Base-by-base conservation (phyloP, 2,329 filamentous ascomycete species). In the Paraphaeosphaeria sporulosa region DNA sequence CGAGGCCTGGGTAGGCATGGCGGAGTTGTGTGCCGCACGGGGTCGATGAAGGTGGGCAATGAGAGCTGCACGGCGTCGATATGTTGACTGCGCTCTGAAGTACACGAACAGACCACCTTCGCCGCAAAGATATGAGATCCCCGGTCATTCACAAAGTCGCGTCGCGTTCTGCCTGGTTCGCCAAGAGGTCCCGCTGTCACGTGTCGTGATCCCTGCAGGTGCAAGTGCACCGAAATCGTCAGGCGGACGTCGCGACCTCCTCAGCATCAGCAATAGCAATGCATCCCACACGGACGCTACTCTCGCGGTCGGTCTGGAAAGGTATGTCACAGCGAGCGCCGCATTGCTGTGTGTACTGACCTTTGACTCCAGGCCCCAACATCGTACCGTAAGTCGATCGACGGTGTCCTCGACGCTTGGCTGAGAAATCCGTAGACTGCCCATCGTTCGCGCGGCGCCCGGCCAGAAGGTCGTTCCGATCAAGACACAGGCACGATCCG, bases 251-350 rank as follows among this genome's bases (percentile, higher is more conserved):
- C 71, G 72, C 64, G 63, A 64, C 65, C 59, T 64, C 61, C 63
- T 64, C 56, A 55, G 64, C 60, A 65, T 62, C 63, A 64, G 81
- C 73, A 69, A 93, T 93, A 64, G 81, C 73, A 69, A 93, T 93
- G 90, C 85, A 89, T 76, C 85, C 89, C 64, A 92, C 90, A 69
- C 83, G 87, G 73, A 83, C 82, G 71, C 84, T 79, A 12, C 74
- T 66, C 65, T 89, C 88, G 81, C 89, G 92, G 70, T 95, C 92
- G 52, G 89, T 94, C 73, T 96, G 92, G 92, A 96, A 96, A 85
- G 92, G 92, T 93, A 79, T 13, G 27, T n/a, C 7, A 23, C 25
- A 21, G 51, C 48, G 17, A 48, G 36, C 17, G 19, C 5, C 51
- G 30, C 56, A 15, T 55, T 49, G 42, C 43, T n/a, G 19, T 27